Percentiles rank a stretch among this genome's conserved stretches.
Conservation (phyloP, 2,329 filamentous ascomycete species). For the Penicillium griseofulvum region DNA sequence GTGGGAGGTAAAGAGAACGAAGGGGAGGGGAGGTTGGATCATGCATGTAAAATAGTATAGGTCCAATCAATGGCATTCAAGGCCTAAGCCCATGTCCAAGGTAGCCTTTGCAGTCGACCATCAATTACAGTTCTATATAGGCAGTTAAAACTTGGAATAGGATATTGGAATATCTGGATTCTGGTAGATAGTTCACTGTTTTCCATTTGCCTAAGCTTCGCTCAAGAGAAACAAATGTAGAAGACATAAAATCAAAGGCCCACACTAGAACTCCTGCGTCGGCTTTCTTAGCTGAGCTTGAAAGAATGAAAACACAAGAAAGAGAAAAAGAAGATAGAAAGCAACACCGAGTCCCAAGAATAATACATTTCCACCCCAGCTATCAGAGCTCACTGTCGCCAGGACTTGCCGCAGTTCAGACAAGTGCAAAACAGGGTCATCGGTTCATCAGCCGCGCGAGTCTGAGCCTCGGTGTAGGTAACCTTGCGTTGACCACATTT, state of each 20-base stretch:
- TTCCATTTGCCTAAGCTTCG: neutral
- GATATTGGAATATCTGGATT: slow-evolving; percentile 1
- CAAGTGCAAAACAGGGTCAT: slow-evolving; percentile 52
- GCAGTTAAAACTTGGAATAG: too few species aligned
- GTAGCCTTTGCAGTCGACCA: too few species aligned
- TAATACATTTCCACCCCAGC: slow-evolving; percentile 12
- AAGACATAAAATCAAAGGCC: neutral
- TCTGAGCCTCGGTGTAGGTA: slow-evolving; percentile 94
- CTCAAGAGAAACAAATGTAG: neutral
- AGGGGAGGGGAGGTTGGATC: too few species aligned
- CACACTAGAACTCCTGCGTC: slow-evolving; percentile 11
- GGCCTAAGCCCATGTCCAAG: too few species aligned
- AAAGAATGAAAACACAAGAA: slow-evolving; percentile 3
- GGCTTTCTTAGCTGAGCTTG: slow-evolving; percentile 1
- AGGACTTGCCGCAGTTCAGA: slow-evolving; percentile 49
- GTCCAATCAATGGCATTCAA: too few species aligned
- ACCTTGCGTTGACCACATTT: slow-evolving; percentile 94
- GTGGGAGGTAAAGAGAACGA: too few species aligned
- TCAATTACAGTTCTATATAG: too few species aligned
- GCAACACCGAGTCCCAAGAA: slow-evolving; percentile 16
- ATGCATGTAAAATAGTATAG: too few species aligned
- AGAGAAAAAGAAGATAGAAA: neutral
- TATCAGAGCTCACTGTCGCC: slow-evolving; percentile 37
- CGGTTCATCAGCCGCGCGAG: slow-evolving; percentile 90
- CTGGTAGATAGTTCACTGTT: slow-evolving; percentile 2